Base-by-base conservation (phyloP, 2,329 filamentous ascomycete genomes). In the Paracorniculantispora psalliotae region DNA sequence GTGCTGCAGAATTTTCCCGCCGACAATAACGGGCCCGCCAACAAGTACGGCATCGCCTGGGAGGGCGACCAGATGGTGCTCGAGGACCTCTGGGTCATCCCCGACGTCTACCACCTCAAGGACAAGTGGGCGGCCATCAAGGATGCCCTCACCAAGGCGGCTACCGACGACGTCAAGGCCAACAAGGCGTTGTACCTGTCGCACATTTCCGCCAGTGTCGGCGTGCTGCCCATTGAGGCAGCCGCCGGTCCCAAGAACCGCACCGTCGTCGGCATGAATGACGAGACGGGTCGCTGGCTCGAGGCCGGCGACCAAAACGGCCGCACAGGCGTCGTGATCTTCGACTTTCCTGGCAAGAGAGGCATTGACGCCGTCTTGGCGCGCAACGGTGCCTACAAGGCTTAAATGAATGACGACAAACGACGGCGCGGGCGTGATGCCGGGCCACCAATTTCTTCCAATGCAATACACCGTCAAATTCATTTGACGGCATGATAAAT, bases 141-240 rank as follows among this genome's bases (percentile, higher is more conserved):
- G 37, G 62, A 67, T 33, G 75, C 75, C 15, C 70, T 81, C 26
- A 67, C 70, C 60, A 67, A 65, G 26, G 76, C 78, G 6, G 69
- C 71, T 30, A 68, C 71, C 39, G 65, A 68, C 4, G 65, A 67
- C 3, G 59, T 64, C 17, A 66, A 67, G 19, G 68, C 73, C 60
- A 76, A 77, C 66, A 59, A 65, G 30, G 60, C 65, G 8, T 67
- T 81, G 17, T 80, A 75, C 63, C 68, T 81, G 17, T 72, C 77
- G 19, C 79, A 81, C 64, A 63, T 79, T 23, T 80, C 77, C 17
- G 79, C 79, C 15, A 76, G 74, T 21, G 72, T 80, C 2, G 78
- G 77, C 39, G 77, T 81, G 10, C 62, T 77, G 60, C 79, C 79
- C 39, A 78, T 81, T 53, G 76, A 79, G 63, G 79, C 77, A 1